A percentile compares a stretch with the other conserved stretches of the same genome.
phyloP scores from a whole-genome alignment of 352 stramenopile genomes.

The Phytophthora capsici region DNA sequence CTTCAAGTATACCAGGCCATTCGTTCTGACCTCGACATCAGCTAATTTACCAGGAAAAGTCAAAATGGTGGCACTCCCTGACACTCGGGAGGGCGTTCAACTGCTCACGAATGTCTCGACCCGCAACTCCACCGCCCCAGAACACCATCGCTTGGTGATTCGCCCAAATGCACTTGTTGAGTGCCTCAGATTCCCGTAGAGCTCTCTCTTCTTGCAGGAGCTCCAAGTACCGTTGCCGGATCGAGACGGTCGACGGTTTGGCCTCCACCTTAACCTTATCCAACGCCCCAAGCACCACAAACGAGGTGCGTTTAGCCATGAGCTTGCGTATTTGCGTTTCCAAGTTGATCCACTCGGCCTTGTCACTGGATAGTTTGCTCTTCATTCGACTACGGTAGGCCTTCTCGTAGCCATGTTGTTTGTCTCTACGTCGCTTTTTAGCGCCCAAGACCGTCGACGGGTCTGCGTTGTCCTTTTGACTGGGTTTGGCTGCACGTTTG shows the following conservation, averaged over 20 bases:
- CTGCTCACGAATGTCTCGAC: slow-evolving; percentile 29
- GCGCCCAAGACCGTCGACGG: slow-evolving; percentile 5
- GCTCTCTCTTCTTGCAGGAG: slow-evolving; percentile 34
- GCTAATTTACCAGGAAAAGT: slow-evolving; percentile 35
- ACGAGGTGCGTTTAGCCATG: slow-evolving; percentile 30
- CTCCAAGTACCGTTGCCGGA: slow-evolving; percentile 26
- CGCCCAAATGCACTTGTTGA: slow-evolving; percentile 21
- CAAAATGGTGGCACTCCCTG: slow-evolving; percentile 27
- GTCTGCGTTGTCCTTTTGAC: slow-evolving; percentile 11
- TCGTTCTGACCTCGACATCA: no score
- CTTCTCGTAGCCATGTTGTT: slow-evolving; percentile 46
- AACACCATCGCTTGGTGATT: slow-evolving; percentile 23
- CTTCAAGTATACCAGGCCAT: background rate
- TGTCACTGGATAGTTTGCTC: slow-evolving; percentile 11
- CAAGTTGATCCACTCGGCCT: slow-evolving; percentile 32
- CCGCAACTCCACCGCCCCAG: slow-evolving; percentile 23
- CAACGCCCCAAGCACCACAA: slow-evolving; percentile 1
- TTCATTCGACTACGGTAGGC: slow-evolving; percentile 36
- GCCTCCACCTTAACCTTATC: background rate
- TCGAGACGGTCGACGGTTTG: slow-evolving; percentile 6
- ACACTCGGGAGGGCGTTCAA: slow-evolving; percentile 38
- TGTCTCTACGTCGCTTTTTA: slow-evolving; percentile 37
- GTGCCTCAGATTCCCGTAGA: slow-evolving; percentile 17
- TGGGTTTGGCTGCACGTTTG: slow-evolving; percentile 7
- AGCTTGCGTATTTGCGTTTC: slow-evolving; percentile 27